Evolutionary conservation across 306 rosid genomes (phyloP).

Genomic region (Pyrus betulifolia): DNA sequence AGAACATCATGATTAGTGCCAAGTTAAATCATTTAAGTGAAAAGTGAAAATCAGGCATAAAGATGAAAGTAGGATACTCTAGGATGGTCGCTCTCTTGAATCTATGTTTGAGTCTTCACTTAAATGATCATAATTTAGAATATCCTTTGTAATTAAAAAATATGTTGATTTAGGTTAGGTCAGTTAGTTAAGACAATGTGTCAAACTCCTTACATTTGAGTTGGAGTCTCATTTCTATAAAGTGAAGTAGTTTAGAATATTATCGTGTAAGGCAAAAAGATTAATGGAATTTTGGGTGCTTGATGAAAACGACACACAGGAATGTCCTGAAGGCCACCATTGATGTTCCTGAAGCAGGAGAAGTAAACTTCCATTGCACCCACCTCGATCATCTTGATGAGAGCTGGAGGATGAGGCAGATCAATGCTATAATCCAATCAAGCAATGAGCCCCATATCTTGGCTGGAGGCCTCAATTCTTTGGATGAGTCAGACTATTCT

Average conservation of each 20-base stretch:
- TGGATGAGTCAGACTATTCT: conserved; percentile 82
- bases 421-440: conserved; percentile 75
- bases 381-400: conserved; percentile 96
- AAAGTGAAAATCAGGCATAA: background rate
- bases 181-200: too few species aligned
- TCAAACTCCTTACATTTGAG: background rate
- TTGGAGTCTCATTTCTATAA: too few species aligned
- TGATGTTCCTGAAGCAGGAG: conserved; percentile 81
- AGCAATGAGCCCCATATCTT: conserved; percentile 70
- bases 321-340: conserved; percentile 88
- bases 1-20: background rate
- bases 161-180: background rate
- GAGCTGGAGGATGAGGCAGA: conserved; percentile 94
- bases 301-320: conserved; percentile 30
- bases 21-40: background rate
- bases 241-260: too few species aligned
- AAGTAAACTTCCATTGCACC: conserved; percentile 73
- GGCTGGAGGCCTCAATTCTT: conserved; percentile 84
- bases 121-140: too few species aligned
- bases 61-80: background rate
- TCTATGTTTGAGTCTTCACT: too few species aligned
- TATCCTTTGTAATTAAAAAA: fast-evolving
- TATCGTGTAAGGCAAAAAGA: background rate
- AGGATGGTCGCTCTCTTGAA: background rate
- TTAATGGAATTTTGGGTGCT: background rate